Evolutionary conservation across 2,329 filamentous ascomycete genomes (phyloP).

Genomic region (Cladosporium oxysporum): DNA sequence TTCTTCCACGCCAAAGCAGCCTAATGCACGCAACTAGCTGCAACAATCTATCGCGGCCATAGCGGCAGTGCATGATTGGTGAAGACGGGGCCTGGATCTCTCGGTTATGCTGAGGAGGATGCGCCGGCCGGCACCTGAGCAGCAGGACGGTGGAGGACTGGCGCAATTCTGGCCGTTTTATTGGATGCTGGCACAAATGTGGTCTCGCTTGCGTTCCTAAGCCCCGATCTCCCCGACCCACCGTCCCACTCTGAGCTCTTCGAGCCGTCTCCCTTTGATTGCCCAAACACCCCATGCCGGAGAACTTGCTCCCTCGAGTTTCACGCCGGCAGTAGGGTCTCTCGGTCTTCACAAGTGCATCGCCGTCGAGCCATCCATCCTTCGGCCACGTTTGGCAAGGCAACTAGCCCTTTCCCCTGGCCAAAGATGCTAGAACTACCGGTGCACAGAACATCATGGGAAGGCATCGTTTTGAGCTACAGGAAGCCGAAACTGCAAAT

Average conservation of each 20-base stretch:
- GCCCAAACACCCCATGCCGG: not conserved
- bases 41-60: slow-evolving; percentile 1
- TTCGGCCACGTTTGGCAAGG: not conserved
- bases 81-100: slow-evolving; percentile 13
- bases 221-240: slow-evolving; percentile 11
- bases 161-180: not conserved
- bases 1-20: slow-evolving; percentile 4
- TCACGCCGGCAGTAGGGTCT: slow-evolving; percentile 9
- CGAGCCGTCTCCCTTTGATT: slow-evolving; percentile 12
- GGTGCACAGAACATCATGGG: not conserved
- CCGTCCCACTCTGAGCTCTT: not conserved
- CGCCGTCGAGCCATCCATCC: not conserved
- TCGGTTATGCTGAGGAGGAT: slow-evolving; percentile 16
- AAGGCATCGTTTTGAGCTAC: not conserved
- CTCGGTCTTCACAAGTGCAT: slow-evolving; percentile 12
- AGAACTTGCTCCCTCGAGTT: slow-evolving; percentile 3
- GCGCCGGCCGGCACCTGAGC: slow-evolving; percentile 14
- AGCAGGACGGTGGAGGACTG: slow-evolving; percentile 1
- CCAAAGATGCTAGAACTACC: not conserved
- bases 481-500: not conserved
- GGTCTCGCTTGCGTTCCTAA: slow-evolving; percentile 2
- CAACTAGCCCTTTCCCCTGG: not conserved
- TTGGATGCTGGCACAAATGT: not conserved
- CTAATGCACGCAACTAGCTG: slow-evolving; percentile 15
- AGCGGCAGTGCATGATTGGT: slow-evolving; percentile 16